Percentiles rank a stretch among this genome's conserved stretches.
phyloP scores from a whole-genome alignment of 495 filamentous ascomycete genomes.

The Xylona heveae region DNA sequence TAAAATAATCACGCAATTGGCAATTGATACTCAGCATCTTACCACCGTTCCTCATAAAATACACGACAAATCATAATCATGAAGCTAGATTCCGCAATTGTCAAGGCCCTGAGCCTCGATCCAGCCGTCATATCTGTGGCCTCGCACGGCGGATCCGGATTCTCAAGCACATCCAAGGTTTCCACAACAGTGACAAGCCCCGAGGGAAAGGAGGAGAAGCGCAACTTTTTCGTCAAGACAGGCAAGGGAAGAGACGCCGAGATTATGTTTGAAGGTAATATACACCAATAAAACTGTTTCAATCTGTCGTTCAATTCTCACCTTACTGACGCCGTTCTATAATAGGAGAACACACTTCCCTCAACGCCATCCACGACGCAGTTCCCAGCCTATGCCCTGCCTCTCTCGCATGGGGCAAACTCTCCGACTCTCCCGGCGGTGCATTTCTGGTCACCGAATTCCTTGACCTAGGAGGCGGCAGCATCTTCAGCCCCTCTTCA shows the following conservation, averaged over 20 bases:
- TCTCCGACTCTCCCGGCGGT: slow-evolving; percentile 24
- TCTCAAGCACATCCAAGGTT: slow-evolving; percentile 53
- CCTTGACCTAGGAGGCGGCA: slow-evolving; percentile 33
- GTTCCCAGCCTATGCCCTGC: slow-evolving; percentile 57
- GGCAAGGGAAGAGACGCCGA: slow-evolving; percentile 38
- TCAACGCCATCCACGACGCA: slow-evolving; percentile 52
- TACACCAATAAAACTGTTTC: neutral
- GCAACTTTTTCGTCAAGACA: slow-evolving; percentile 70
- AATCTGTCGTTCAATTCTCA: neutral
- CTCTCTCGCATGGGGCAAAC: slow-evolving; percentile 44
- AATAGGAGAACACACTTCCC: slow-evolving; percentile 56
- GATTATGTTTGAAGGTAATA: slow-evolving; percentile 44
- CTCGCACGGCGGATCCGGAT: slow-evolving; percentile 47
- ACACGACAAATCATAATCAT: no score
- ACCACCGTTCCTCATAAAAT: no score
- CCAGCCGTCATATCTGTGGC: slow-evolving; percentile 29
- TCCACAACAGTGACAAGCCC: slow-evolving; percentile 22
- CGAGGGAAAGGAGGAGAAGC: slow-evolving; percentile 27
- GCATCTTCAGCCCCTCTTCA: slow-evolving; percentile 8
- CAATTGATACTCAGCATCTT: no score
- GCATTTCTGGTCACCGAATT: slow-evolving; percentile 70
- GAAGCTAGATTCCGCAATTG: slow-evolving; percentile 18
- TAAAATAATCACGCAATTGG: no score
- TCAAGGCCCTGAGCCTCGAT: slow-evolving; percentile 40
- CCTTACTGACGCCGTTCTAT: slow-evolving; percentile 5